Evolutionary conservation across 179 eudicot genomes (phyloP).

Genomic region (Spinacia oleracea): DNA sequence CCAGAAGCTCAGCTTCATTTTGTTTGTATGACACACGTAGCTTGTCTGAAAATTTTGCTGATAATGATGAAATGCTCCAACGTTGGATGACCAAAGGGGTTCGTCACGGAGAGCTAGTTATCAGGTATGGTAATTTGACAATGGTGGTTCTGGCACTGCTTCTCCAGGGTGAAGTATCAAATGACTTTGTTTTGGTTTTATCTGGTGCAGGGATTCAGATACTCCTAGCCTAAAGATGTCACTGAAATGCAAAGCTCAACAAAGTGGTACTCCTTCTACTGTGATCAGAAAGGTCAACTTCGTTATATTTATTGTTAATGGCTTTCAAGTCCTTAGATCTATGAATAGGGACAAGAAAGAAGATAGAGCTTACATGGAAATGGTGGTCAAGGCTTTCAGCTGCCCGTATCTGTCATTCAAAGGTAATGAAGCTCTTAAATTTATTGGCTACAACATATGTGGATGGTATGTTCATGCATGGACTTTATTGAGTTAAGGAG

Average conservation of each 20-base stretch:
- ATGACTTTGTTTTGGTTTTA: neutral
- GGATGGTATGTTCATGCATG: neutral
- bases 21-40: conserved; percentile 85
- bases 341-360: conserved; percentile 50
- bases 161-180: neutral
- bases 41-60: conserved; percentile 48
- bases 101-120: conserved; percentile 63
- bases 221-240: conserved; percentile 35
- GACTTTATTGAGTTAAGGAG: neutral
- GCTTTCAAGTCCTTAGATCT: conserved; percentile 56
- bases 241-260: conserved; percentile 50
- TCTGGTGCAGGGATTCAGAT: conserved; percentile 56
- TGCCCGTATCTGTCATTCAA: conserved; percentile 67
- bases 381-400: conserved; percentile 47
- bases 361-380: conserved; percentile 34
- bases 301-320: conserved; percentile 80
- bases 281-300: conserved; percentile 58
- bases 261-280: conserved; percentile 27
- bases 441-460: neutral
- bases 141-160: conserved; percentile 11
- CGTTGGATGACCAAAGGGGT: conserved; percentile 79
- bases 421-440: conserved; percentile 42
- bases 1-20: conserved; percentile 55
- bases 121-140: conserved; percentile 40
- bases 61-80: conserved; percentile 51